Percentiles rank a stretch among this genome's conserved stretches.
Conservation (phyloP, 495 filamentous ascomycete species). For the Clavariopsis aquatica region DNA sequence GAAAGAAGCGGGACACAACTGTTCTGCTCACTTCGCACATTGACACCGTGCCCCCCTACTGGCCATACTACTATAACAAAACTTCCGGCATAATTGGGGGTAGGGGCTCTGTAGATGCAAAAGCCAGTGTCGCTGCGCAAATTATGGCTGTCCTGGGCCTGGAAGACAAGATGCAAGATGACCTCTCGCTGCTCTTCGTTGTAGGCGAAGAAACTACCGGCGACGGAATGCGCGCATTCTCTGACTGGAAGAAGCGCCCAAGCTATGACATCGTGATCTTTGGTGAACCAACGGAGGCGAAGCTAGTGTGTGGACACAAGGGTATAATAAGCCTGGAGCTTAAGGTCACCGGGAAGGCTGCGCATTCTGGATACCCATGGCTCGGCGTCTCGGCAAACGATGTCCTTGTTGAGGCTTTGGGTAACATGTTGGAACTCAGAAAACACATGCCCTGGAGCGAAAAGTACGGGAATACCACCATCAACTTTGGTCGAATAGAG, state of each 20-base stretch:
- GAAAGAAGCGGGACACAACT: slow-evolving; percentile 56
- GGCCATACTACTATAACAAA: slow-evolving; percentile 47
- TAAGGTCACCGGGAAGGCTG: slow-evolving; percentile 70
- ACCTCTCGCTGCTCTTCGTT: slow-evolving; percentile 78
- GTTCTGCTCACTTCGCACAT: slow-evolving; percentile 76
- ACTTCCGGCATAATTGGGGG: slow-evolving; percentile 57
- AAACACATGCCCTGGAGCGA: slow-evolving; percentile 67
- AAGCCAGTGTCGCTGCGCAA: slow-evolving; percentile 76
- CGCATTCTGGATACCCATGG: slow-evolving; percentile 88
- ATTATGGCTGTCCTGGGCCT: slow-evolving; percentile 71
- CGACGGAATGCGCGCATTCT: slow-evolving; percentile 70
- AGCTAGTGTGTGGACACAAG: slow-evolving; percentile 88
- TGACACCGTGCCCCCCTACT: slow-evolving; percentile 52
- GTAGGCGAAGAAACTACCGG: slow-evolving; percentile 83
- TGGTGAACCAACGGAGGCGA: slow-evolving; percentile 85
- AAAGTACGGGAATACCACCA: slow-evolving; percentile 79
- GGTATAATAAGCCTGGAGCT: slow-evolving; percentile 68
- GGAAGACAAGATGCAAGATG: slow-evolving; percentile 28
- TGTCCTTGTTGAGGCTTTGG: slow-evolving; percentile 68
- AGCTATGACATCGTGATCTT: slow-evolving; percentile 75
- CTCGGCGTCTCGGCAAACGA: slow-evolving; percentile 78
- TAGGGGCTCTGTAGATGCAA: slow-evolving; percentile 86
- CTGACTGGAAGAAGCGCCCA: slow-evolving; percentile 55
- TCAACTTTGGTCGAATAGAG: slow-evolving; percentile 77
- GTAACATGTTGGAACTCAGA: slow-evolving; percentile 59